Evolutionary conservation across 192 early-diverging fungal genomes (phyloP), one percentile per base, ranked within the genome.

Genomic region (Backusella psychrophila): DNA sequence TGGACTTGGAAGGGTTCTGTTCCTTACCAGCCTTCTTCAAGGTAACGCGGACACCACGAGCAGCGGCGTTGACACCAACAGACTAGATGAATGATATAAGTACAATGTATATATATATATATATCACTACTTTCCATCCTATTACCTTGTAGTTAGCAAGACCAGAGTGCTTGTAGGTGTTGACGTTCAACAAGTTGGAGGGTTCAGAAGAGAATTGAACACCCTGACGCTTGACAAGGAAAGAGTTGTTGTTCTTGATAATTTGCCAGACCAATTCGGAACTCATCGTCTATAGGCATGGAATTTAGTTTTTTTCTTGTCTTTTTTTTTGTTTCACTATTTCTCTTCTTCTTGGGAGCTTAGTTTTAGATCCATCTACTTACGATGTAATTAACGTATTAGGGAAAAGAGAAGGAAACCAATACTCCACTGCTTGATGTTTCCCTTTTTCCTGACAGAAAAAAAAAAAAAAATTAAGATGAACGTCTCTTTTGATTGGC

Each of bases 81-180:
- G 89, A 77, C 93, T 94, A 80, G n/a, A 33, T 33, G n/a, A 35
- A 31, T 21, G n/a, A n/a, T n/a, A n/a, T n/a, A n/a, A n/a, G n/a
- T n/a, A n/a, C n/a, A n/a, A n/a, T n/a, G n/a, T n/a, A n/a, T n/a
- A n/a, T n/a, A n/a, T 7, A 42, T 78, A 33, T 63, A 68, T 49
- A 74, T n/a, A n/a, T n/a, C n/a, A n/a, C n/a, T n/a, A n/a, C n/a
- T n/a, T n/a, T n/a, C n/a, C n/a, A n/a, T n/a, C 21, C n/a, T 80
- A 90, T 31, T 31, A 31, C 91, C 93, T 93, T 92, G 72, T 84
- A 84, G 89, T 91, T 90, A 72, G 92, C 92, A 82, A 95, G 66
- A 70, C 92, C 92, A 80, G 92, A 91, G 89, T 88, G 92, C 89
- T 95, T 94, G 88, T 85, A 91, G 63, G 92, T 87, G 90, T 96